These are phyloP conservation scores for Tephrocybe sp. DNA, from an alignment of 768 basidiomycete species.

Conservation along the genomic window DNA sequence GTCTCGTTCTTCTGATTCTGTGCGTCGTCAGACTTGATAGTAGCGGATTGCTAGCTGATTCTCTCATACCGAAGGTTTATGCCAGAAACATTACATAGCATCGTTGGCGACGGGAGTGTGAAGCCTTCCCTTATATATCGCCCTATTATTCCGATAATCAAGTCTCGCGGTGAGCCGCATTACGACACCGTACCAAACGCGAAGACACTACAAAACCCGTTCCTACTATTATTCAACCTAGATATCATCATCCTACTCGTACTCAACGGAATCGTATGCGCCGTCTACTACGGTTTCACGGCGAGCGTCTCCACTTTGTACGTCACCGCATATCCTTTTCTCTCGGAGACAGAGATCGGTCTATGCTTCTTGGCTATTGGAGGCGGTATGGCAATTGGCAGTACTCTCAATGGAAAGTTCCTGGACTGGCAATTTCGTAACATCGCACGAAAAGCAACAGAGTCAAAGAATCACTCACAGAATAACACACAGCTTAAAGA, in stretches of 20 bases:
- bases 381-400: constrained; percentile 64
- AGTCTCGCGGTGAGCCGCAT: constrained; percentile 26
- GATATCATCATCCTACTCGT: constrained; percentile 55
- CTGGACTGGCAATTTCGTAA: constrained; percentile 62
- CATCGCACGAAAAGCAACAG: constrained; percentile 32
- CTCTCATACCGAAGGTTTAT: constrained; percentile 39
- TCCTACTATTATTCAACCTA: constrained; percentile 50
- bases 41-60: too few relatives aligned
- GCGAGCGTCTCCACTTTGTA: constrained; percentile 65
- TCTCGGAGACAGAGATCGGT: constrained; percentile 65
- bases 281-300: constrained; percentile 58
- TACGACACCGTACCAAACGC: constrained; percentile 26
- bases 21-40: too few relatives aligned
- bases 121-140: constrained; percentile 44
- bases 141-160: constrained; percentile 51
- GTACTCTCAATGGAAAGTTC: constrained; percentile 54
- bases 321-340: constrained; percentile 50
- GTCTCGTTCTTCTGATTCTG: constrained; percentile 48
- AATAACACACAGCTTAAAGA: constrained; percentile 4
- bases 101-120: constrained; percentile 55
- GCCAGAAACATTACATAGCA: constrained; percentile 51
- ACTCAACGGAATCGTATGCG: constrained; percentile 49
- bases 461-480: constrained; percentile 24
- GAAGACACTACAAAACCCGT: constrained; percentile 50
- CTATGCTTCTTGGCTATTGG: constrained; percentile 79